A percentile compares a stretch with the other conserved stretches of the same genome.
Evolutionary conservation across 495 filamentous ascomycete species (phyloP).

Genomic region (Trichocladium uniseriatum): DNA sequence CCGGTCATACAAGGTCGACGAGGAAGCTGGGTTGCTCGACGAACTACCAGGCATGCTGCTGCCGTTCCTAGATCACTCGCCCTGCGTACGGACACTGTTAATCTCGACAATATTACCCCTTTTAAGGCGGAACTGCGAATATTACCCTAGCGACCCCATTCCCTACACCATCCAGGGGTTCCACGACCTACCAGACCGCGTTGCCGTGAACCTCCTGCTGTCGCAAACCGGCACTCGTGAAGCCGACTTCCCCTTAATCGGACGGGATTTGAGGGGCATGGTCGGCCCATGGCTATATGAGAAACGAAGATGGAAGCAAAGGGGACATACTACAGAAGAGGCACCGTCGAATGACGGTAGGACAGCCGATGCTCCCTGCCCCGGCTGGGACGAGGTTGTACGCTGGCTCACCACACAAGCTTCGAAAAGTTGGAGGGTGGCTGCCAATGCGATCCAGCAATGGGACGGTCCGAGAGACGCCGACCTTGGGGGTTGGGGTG

Average conservation of each 20-base stretch:
- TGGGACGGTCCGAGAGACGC: slow-evolving; percentile 79
- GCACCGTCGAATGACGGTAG: neutral
- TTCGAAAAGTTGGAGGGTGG: slow-evolving; percentile 47
- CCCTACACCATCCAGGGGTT: slow-evolving; percentile 50
- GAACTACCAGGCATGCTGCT: slow-evolving; percentile 61
- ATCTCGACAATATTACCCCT: slow-evolving; percentile 72
- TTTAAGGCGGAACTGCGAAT: slow-evolving; percentile 74
- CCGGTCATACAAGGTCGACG: slow-evolving; percentile 66
- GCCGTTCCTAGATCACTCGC: slow-evolving; percentile 64
- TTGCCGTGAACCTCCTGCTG: slow-evolving; percentile 59
- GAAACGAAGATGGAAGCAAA: slow-evolving; percentile 45
- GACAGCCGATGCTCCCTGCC: slow-evolving; percentile 21
- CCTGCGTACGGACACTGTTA: slow-evolving; percentile 61
- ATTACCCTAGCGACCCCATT: slow-evolving; percentile 54
- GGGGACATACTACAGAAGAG: slow-evolving; percentile 9
- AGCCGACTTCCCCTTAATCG: slow-evolving; percentile 40
- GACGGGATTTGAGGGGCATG: slow-evolving; percentile 63
- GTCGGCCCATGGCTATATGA: slow-evolving; percentile 80
- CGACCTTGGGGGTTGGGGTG: slow-evolving; percentile 63
- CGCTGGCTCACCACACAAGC: slow-evolving; percentile 59
- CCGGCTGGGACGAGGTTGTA: slow-evolving; percentile 71
- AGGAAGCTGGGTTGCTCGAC: slow-evolving; percentile 64
- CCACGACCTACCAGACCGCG: slow-evolving; percentile 51
- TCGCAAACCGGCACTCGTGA: slow-evolving; percentile 45
- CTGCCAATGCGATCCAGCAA: slow-evolving; percentile 53